Percentiles rank a stretch among this genome's conserved stretches.
Evolutionary conservation across 805 yeast species (phyloP).

Genomic region (Diddensiella santjacobensis): DNA sequence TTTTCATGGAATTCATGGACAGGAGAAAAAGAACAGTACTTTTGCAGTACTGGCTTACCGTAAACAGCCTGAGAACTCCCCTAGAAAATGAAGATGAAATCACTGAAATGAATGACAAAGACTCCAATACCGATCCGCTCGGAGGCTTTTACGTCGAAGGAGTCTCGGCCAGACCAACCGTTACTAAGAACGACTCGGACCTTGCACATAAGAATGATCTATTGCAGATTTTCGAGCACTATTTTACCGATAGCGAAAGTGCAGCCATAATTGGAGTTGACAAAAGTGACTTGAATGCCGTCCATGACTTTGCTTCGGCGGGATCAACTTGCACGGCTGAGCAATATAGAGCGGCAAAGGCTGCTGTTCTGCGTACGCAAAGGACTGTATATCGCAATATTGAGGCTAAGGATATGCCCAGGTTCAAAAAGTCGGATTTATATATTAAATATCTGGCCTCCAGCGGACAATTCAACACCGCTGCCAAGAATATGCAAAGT

Average conservation of each 20-base stretch:
- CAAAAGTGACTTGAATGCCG: conserved; percentile 27
- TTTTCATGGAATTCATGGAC: conserved; percentile 55
- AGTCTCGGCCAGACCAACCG: background rate
- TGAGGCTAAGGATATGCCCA: conserved; percentile 50
- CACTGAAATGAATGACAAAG: conserved; percentile 19
- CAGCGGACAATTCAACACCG: conserved; percentile 8
- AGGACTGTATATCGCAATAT: conserved; percentile 47
- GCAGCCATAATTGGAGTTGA: background rate
- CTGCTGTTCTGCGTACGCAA: conserved; percentile 58
- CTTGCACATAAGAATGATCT: conserved; percentile 53
- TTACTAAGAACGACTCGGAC: conserved; percentile 28
- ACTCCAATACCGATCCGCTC: conserved; percentile 23
- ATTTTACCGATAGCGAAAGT: conserved; percentile 32
- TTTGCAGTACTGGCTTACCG: conserved; percentile 62
- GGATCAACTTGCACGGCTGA: conserved; percentile 16
- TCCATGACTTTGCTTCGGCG: conserved; percentile 34
- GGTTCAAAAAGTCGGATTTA: conserved; percentile 55
- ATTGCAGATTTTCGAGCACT: conserved; percentile 43
- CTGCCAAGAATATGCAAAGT: background rate
- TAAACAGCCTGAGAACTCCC: conserved; percentile 70
- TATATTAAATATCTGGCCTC: conserved; percentile 53
- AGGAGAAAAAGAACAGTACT: conserved; percentile 43
- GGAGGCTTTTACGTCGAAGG: conserved; percentile 24
- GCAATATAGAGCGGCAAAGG: conserved; percentile 52
- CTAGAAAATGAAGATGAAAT: conserved; percentile 47